Percentiles rank a stretch among this genome's conserved stretches.
phyloP scores from a whole-genome alignment of 345 rosid species.

The Gossypium raimondii region DNA sequence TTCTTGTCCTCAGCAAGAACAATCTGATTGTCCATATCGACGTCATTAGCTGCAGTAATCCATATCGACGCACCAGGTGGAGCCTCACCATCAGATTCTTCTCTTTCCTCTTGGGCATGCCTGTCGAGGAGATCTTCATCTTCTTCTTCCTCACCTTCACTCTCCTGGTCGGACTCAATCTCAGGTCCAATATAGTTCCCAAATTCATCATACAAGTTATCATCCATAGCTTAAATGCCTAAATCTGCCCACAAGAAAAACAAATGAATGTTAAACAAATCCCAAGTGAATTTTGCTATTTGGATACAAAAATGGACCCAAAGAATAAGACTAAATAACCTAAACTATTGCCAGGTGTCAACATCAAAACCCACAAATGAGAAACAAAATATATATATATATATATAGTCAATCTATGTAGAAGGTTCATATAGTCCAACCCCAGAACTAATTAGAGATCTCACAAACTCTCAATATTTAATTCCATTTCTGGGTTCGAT shows the following conservation, averaged over 20 bases:
- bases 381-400: not conserved
- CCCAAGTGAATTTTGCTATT: not conserved
- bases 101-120: constrained; percentile 38
- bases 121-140: constrained; percentile 61
- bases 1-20: constrained; percentile 97
- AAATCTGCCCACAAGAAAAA: not conserved
- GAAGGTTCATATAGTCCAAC: not conserved
- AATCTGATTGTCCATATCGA: constrained; percentile 89
- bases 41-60: constrained; percentile 69
- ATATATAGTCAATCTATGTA: not conserved
- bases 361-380: not conserved
- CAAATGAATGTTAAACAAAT: not conserved
- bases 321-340: not conserved
- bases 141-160: constrained; percentile 59
- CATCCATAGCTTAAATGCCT: constrained; percentile 51
- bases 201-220: constrained; percentile 92
- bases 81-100: constrained; percentile 59
- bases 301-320: not conserved
- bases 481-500: not conserved
- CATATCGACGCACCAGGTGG: constrained; percentile 51
- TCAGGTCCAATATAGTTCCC: constrained; percentile 98
- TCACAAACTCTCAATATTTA: not conserved
- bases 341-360: not conserved
- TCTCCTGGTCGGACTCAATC: constrained; percentile 84
- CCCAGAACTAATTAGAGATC: not conserved